Conservation (phyloP, 331 rosid genomes). For the Malus hybrid region DNA sequence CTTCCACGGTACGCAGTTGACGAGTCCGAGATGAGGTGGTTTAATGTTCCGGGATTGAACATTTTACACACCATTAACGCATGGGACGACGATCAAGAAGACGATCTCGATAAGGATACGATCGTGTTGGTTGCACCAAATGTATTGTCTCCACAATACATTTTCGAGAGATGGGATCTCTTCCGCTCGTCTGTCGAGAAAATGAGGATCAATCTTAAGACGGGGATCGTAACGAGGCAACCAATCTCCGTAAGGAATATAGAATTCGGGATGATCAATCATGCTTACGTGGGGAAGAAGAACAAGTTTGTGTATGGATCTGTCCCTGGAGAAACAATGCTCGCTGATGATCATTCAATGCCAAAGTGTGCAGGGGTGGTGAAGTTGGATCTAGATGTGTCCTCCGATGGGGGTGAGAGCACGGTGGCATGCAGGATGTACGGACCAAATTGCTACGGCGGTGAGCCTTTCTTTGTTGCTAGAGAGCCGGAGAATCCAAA, state of each 20-base stretch:
- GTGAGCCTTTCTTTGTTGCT: background rate
- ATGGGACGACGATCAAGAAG: slow-evolving; percentile 61
- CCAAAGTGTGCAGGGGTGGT: background rate
- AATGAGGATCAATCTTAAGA: slow-evolving; percentile 40
- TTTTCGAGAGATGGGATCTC: slow-evolving; percentile 49
- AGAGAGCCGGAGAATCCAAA: background rate
- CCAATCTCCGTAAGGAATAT: slow-evolving; percentile 52
- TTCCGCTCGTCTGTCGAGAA: slow-evolving; percentile 50
- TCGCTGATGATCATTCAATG: background rate
- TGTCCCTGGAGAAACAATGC: too few relatives aligned
- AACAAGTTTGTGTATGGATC: slow-evolving; percentile 25
- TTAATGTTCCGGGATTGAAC: slow-evolving; percentile 76
- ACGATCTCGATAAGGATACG: too few relatives aligned
- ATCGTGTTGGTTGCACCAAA: slow-evolving; percentile 42
- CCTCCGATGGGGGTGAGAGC: background rate
- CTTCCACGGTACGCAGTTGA: slow-evolving; percentile 63
- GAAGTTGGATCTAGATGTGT: background rate
- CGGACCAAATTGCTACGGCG: background rate
- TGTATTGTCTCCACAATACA: slow-evolving; percentile 46
- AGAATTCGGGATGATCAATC: slow-evolving; percentile 45
- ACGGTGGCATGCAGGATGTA: background rate
- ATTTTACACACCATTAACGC: slow-evolving; percentile 69
- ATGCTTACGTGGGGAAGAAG: slow-evolving; percentile 27
- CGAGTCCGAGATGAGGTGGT: slow-evolving; percentile 67
- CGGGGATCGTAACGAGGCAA: slow-evolving; percentile 36